phyloP scores from a whole-genome alignment of 176 grass and related monocot genomes.

The Oryza glaberrima region DNA sequence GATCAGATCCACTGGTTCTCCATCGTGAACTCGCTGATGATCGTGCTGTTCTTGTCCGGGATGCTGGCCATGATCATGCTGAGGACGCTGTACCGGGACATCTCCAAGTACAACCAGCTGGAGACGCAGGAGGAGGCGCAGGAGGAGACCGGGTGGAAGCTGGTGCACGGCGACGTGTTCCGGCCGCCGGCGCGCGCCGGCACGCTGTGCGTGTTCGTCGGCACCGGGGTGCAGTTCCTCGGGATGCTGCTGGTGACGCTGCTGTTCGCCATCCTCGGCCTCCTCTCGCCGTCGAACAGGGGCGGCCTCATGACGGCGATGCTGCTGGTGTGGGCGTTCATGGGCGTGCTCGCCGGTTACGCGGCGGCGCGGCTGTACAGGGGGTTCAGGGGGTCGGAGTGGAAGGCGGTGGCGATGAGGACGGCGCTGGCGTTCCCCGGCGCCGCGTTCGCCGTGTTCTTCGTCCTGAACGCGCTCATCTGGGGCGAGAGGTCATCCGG shows the following conservation, averaged over 20 bases:
- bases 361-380: constrained; percentile 74
- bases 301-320: constrained; percentile 86
- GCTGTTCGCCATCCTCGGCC: constrained; percentile 82
- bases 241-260: constrained; percentile 88
- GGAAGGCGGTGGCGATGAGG: constrained; percentile 78
- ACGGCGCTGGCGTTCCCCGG: constrained; percentile 79
- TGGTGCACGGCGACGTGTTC: constrained; percentile 93
- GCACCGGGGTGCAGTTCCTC: constrained; percentile 86
- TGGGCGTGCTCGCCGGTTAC: constrained; percentile 86
- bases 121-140: constrained; percentile 92
- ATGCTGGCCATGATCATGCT: constrained; percentile 99
- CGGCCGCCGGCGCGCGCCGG: constrained; percentile 62
- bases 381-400: constrained; percentile 76
- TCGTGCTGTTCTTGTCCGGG: constrained; percentile 85
- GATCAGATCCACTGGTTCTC: constrained; percentile 98
- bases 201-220: constrained; percentile 74
- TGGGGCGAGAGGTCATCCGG: constrained; percentile 90
- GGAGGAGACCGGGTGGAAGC: constrained; percentile 97
- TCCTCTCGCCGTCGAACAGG: constrained; percentile 79
- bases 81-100: constrained; percentile 77
- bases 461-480: constrained; percentile 77
- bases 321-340: constrained; percentile 86
- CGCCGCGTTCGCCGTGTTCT: constrained; percentile 68
- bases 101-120: constrained; percentile 87
- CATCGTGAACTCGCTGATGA: constrained; percentile 87